Conservation (phyloP, 75 land plant species). For the Cunninghamia lanceolata region DNA sequence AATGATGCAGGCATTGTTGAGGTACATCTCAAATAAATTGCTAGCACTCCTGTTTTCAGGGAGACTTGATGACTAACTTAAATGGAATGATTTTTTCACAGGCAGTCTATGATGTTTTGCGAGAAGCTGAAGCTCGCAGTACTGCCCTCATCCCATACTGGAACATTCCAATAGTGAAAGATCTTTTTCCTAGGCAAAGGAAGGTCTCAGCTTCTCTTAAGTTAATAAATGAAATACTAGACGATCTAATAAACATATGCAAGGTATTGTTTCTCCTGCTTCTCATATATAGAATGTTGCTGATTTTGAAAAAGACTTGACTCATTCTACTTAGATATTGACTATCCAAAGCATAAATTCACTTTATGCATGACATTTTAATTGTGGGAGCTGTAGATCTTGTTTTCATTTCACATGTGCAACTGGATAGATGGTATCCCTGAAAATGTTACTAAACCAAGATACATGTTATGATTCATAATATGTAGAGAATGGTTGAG, state of each 20-base stretch:
- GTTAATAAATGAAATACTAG: conserved; percentile 74
- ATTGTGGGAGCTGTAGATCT: not conserved
- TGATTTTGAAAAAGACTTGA: not conserved
- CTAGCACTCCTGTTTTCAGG: not conserved
- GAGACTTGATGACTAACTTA: not conserved
- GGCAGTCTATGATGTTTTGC: conserved; percentile 87
- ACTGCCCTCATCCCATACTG: conserved; percentile 79
- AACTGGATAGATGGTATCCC: not conserved
- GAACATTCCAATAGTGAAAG: conserved; percentile 90
- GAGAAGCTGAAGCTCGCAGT: conserved; percentile 93
- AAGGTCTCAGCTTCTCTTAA: conserved; percentile 80
- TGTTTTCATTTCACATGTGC: not conserved
- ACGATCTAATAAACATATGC: conserved; percentile 78
- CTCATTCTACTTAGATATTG: not conserved
- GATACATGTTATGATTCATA: not conserved
- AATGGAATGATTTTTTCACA: conserved; percentile 19
- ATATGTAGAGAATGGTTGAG: conserved; percentile 76
- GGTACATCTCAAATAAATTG: conserved; percentile 16
- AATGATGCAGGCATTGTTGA: conserved; percentile 86
- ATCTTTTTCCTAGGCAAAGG: conserved; percentile 72
- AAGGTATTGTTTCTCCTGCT: conserved; percentile 57
- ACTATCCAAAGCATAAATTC: not conserved
- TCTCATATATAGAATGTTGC: not conserved
- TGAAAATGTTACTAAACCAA: not conserved
- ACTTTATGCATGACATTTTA: not conserved